Evolutionary conservation across 495 filamentous ascomycete species (phyloP), one percentile per base, ranked within the genome.

Genomic region (Xylaria sp.): DNA sequence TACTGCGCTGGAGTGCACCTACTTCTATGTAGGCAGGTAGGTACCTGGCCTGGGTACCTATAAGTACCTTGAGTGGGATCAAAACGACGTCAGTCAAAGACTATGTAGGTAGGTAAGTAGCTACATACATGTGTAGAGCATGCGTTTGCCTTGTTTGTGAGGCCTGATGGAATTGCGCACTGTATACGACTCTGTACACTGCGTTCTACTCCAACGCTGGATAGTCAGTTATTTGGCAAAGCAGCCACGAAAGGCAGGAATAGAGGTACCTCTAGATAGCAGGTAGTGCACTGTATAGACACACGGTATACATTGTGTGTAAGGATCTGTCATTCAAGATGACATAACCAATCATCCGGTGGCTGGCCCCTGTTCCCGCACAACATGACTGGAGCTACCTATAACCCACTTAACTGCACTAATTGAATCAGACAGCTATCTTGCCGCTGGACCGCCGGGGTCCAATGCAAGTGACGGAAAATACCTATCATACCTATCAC

Each of bases 31-130:
- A 50, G 24, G 52, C 24, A 55, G 4, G 4, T 33, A 50, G 46
- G n/a, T n/a, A n/a, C n/a, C n/a, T n/a, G n/a, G n/a, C n/a, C n/a
- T n/a, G n/a, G n/a, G n/a, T n/a, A n/a, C n/a, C n/a, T 17, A 19
- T n/a, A 50, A 9, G 1, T 5, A 12, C 11, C 43, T 0, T 3
- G 12, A n/a, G 61, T 24, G 12, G 41, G 35, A 21, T 17, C 24
- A 40, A 41, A 50, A 53, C 63, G 63, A 67, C 64, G 64, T 55
- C 64, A 66, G 64, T 21, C 9, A 12, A 14, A 19, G 29, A 11
- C 24, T 12, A n/a, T n/a, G n/a, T 59, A 3, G 31, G 55, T n/a
- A n/a, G n/a, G n/a, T n/a, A n/a, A n/a, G n/a, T n/a, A n/a, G n/a
- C n/a, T n/a, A n/a, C n/a, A n/a, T n/a, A n/a, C n/a, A n/a, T n/a